Evolutionary conservation across 345 rosid genomes (phyloP).

Genomic region (Brassica incana): DNA sequence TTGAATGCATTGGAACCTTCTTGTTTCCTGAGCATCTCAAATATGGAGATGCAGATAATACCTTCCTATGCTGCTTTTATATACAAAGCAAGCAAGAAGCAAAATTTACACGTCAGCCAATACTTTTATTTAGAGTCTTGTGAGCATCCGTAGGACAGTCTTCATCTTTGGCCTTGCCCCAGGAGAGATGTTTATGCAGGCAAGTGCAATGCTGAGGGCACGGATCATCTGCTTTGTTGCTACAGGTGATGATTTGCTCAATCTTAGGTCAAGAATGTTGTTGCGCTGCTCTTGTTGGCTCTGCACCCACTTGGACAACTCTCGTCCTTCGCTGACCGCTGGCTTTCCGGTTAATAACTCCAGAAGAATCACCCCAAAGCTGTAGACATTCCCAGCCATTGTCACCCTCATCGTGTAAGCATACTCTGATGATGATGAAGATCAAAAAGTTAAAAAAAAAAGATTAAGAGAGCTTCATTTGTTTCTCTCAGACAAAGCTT

Average conservation of each 20-base stretch:
- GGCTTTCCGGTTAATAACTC: slow-evolving; percentile 82
- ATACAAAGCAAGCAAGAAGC: slow-evolving; percentile 16
- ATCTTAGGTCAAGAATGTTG: slow-evolving; percentile 63
- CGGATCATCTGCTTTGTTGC: slow-evolving; percentile 74
- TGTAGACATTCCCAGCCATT: slow-evolving; percentile 75
- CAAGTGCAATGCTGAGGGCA: slow-evolving; percentile 67
- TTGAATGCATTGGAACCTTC: slow-evolving; percentile 21
- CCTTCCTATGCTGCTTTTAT: slow-evolving; percentile 49
- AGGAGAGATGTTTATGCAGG: slow-evolving; percentile 65
- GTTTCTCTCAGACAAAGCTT: slow-evolving; percentile 3
- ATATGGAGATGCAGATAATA: slow-evolving; percentile 26
- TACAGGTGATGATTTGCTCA: slow-evolving; percentile 58
- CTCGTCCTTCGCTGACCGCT: slow-evolving; percentile 71
- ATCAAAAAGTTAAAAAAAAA: slow-evolving; percentile 9
- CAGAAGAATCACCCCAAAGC: slow-evolving; percentile 79
- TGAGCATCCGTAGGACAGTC: slow-evolving; percentile 69
- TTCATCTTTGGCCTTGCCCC: slow-evolving; percentile 87
- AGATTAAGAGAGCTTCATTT: slow-evolving; percentile 14
- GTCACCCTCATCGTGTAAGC: slow-evolving; percentile 94
- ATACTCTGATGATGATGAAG: slow-evolving; percentile 56
- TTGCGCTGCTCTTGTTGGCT: slow-evolving; percentile 54
- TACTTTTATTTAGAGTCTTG: slow-evolving; percentile 48
- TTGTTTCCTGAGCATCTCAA: slow-evolving; percentile 5
- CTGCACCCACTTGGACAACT: slow-evolving; percentile 76
- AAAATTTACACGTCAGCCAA: slow-evolving; percentile 14